Percentiles rank a stretch among this genome's conserved stretches.
These are phyloP conservation scores for Calocera cornea DNA, from an alignment of 768 basidiomycete genomes.

Conservation along the genomic window DNA sequence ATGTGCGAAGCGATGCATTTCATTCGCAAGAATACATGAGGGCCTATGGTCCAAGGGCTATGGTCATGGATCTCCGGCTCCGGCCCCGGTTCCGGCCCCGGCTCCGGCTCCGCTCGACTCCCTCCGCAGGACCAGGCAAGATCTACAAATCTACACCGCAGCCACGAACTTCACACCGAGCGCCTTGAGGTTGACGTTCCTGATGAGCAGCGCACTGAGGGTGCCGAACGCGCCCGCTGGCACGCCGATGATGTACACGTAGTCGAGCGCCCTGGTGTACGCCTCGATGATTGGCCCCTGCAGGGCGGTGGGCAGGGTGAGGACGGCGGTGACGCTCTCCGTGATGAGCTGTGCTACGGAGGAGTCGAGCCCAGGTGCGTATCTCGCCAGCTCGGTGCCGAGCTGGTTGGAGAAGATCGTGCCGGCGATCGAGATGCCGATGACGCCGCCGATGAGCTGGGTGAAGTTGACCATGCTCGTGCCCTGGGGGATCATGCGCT, in stretches of 20 bases:
- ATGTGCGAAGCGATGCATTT: background rate
- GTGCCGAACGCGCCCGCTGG: constrained; percentile 21
- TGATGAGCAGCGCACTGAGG: constrained; percentile 20
- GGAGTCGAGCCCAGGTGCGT: constrained; percentile 18
- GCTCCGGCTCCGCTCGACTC: background rate
- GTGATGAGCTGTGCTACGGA: constrained; percentile 15
- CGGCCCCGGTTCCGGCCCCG: too few relatives aligned
- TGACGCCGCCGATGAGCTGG: constrained; percentile 20
- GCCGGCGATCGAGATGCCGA: constrained; percentile 16
- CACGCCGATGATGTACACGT: constrained; percentile 27
- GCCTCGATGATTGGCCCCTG: constrained; percentile 11
- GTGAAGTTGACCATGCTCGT: constrained; percentile 26
- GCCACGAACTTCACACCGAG: constrained; percentile 5
- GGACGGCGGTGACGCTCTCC: constrained; percentile 21
- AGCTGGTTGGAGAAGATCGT: constrained; percentile 21
- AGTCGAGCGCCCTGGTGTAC: constrained; percentile 13
- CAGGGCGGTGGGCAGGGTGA: constrained; percentile 17
- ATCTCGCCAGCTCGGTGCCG: constrained; percentile 18
- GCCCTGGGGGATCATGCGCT: constrained; percentile 24
- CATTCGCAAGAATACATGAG: background rate
- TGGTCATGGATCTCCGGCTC: constrained; percentile 9
- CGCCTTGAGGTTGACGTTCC: constrained; percentile 24
- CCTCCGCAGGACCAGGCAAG: too few relatives aligned
- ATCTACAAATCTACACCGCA: background rate
- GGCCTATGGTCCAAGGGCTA: constrained; percentile 4